Evolutionary conservation across 345 rosid genomes (phyloP), one percentile per base, ranked within the genome.

Genomic region (Erodium maritimum): DNA sequence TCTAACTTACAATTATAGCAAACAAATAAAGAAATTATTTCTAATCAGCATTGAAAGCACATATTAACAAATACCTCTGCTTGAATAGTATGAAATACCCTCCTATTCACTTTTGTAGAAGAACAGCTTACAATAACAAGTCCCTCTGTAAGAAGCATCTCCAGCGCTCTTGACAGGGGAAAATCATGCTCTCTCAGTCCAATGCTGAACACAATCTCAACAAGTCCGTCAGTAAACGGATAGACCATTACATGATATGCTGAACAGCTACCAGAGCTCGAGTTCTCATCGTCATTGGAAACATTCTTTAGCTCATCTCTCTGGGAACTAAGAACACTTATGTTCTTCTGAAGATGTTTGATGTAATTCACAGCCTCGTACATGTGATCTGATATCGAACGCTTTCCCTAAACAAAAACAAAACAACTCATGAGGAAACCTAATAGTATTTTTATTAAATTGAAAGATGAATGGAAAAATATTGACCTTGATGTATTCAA

Each of bases 371-470:
- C 80, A 1, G 91, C 90, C 71, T 77, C 96, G 53, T 78, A 59
- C 71, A 85, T 80, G 52, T 80, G 91, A 78, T 87, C 97, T 21
- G 94, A 85, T 62, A 72, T 78, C 23, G 96, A 80, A 13, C 97
- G 81, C 72, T 83, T 90, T 70, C 94, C 95, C 97, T 87, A 74
- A 45, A 61, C 10, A 52, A 37, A 48, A 60, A 12, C 57, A 61
- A 70, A 56, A 55, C 61, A 20, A 52, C 56, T 22, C 2, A 24
- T 22, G 18, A 48, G 52, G 21, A 34, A 13, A 46, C 2, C 55
- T 52, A 14, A 23, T 18, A 0, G 7, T 2, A 25, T 25, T 5
- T 59, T 23, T 11, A 6, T 16, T 7, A 1, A 45, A 23, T 2
- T 18, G 0, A 46, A 61, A 50, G 52, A 50, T 17, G 12, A 24